Conservation (phyloP, 202 grass and related monocot genomes). For the Alloteropsis angusta region DNA sequence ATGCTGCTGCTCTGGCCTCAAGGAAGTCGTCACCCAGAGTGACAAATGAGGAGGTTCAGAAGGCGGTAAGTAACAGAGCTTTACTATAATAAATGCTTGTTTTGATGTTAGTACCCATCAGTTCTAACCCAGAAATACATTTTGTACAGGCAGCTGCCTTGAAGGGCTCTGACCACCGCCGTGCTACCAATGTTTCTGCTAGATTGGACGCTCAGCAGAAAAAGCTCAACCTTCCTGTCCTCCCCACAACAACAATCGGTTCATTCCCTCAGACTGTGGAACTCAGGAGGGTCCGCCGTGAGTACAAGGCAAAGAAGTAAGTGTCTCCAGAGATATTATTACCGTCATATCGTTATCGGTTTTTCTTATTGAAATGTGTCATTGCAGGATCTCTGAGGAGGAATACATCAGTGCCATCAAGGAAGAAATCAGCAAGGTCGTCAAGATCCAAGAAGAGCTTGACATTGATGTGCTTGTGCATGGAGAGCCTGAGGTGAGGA, state of each 20-base stretch:
- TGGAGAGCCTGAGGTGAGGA: slow-evolving; percentile 86
- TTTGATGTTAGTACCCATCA: not conserved
- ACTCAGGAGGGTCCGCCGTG: slow-evolving; percentile 81
- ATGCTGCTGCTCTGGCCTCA: slow-evolving; percentile 82
- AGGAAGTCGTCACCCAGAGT: slow-evolving; percentile 84
- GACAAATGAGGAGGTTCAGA: slow-evolving; percentile 85
- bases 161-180: slow-evolving; percentile 87
- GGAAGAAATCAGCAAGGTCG: slow-evolving; percentile 93
- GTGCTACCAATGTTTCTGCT: slow-evolving; percentile 61
- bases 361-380: slow-evolving; percentile 18
- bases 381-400: slow-evolving; percentile 67
- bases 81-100: not conserved
- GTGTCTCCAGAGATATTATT: not conserved
- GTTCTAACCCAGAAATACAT: slow-evolving; percentile 10
- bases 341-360: not conserved
- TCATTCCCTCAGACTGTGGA: slow-evolving; percentile 95
- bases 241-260: slow-evolving; percentile 88
- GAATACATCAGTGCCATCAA: slow-evolving; percentile 75
- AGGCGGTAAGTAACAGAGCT: slow-evolving; percentile 62
- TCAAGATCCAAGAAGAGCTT: slow-evolving; percentile 96
- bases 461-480: slow-evolving; percentile 97
- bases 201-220: slow-evolving; percentile 93
- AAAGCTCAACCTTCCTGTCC: slow-evolving; percentile 88
- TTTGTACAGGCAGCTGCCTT: slow-evolving; percentile 74
- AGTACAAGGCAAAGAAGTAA: slow-evolving; percentile 95